Evolutionary conservation across 306 rosid species (phyloP).

Genomic region (Rosa persica): DNA sequence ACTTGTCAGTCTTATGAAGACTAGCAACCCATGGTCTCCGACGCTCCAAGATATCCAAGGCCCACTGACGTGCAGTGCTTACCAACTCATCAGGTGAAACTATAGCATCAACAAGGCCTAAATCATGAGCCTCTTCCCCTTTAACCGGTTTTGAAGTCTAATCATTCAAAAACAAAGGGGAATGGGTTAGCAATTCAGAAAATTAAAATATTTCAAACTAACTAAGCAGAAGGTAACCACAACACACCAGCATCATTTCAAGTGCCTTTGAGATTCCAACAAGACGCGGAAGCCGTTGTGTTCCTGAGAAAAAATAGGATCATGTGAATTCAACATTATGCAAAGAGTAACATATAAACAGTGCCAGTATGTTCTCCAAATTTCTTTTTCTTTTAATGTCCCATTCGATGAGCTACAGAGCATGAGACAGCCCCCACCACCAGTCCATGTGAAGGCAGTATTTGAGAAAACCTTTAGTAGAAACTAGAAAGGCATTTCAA

Average conservation of each 20-base stretch:
- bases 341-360: constrained; percentile 17
- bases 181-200: constrained; percentile 12
- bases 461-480: neutral
- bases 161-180: constrained; percentile 12
- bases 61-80: constrained; percentile 77
- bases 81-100: constrained; percentile 70
- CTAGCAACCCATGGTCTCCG: constrained; percentile 84
- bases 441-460: neutral
- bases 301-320: constrained; percentile 58
- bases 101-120: constrained; percentile 89
- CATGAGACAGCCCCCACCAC: neutral
- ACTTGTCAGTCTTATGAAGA: constrained; percentile 80
- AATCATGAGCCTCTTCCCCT: constrained; percentile 75
- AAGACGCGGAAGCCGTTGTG: constrained; percentile 98
- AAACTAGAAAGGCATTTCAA: neutral
- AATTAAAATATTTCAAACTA: neutral
- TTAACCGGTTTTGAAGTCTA: constrained; percentile 81
- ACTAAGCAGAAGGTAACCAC: constrained; percentile 7
- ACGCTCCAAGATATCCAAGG: constrained; percentile 62
- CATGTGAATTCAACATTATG: constrained; percentile 22
- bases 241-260: constrained; percentile 90
- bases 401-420: neutral
- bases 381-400: neutral
- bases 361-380: neutral
- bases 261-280: constrained; percentile 91